A percentile compares a stretch with the other conserved stretches of the same genome.
These are phyloP conservation scores for Exophiala calicioides DNA, from an alignment of 2,329 filamentous ascomycete genomes.

Conservation along the genomic window DNA sequence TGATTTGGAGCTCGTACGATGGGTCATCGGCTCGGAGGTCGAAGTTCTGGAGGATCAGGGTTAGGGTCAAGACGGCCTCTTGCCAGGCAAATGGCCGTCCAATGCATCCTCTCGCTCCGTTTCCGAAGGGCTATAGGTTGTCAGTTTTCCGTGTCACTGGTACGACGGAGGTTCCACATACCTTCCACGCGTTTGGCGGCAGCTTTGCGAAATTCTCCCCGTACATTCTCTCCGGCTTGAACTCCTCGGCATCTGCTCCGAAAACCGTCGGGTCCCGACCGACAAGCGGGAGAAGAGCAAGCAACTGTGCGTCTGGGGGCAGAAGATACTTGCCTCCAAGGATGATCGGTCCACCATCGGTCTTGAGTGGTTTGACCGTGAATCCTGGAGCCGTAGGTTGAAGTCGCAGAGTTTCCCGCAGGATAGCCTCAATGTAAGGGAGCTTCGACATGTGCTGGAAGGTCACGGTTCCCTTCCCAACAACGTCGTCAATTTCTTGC, in stretches of 20 bases:
- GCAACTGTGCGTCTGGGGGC: slow-evolving; percentile 53
- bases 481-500: slow-evolving; percentile 66
- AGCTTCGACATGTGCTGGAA: slow-evolving; percentile 63
- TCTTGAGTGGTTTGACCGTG: slow-evolving; percentile 49
- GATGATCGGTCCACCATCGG: slow-evolving; percentile 18
- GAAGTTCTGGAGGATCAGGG: slow-evolving; percentile 70
- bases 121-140: slow-evolving; percentile 63
- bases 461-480: slow-evolving; percentile 55
- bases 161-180: slow-evolving; percentile 1
- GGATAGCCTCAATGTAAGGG: slow-evolving; percentile 65
- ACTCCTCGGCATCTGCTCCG: slow-evolving; percentile 65
- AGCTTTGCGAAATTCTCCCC: slow-evolving; percentile 68
- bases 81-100: slow-evolving; percentile 75
- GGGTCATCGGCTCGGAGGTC: slow-evolving; percentile 65
- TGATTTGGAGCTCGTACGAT: slow-evolving; percentile 42
- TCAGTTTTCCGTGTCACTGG: background rate
- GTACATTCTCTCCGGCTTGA: slow-evolving; percentile 71
- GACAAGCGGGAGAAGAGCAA: slow-evolving; percentile 53
- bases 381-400: slow-evolving; percentile 62
- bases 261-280: slow-evolving; percentile 66
- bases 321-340: slow-evolving; percentile 61
- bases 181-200: slow-evolving; percentile 64
- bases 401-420: slow-evolving; percentile 67
- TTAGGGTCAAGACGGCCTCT: slow-evolving; percentile 63
- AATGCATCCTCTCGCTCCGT: slow-evolving; percentile 70